Base-by-base conservation (phyloP, 2,329 filamentous ascomycete species). In the Atkinsonella hypoxylon region DNA sequence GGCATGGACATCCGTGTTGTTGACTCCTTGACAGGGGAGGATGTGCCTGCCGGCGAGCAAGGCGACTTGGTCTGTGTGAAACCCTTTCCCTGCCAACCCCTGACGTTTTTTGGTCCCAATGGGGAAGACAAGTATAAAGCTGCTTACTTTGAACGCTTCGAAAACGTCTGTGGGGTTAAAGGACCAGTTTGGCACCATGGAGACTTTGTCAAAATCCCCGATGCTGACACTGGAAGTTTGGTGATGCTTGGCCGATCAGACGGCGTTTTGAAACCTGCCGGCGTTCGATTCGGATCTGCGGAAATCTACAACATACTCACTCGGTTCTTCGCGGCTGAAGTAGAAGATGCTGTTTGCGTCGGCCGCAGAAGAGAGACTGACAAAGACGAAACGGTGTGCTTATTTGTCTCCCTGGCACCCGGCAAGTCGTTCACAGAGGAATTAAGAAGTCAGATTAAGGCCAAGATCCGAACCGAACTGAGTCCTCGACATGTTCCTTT, bases 251-350 rank as follows among this genome's bases (percentile, higher is more conserved):
- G 93, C 2, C 79, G 91, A 26, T 93, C 86, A 48, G 91, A 98
- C 60, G 93, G 93, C 4, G 87, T 97, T 6, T 71, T 98, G 13
- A 98, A 98, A 64, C 93, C 93, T 0, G 81, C 85, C 0, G 93
- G 93, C 2, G 89, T 98, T 17, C 76, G 91, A 0, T 97, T 98
- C 62, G 91, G 91, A 4, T 89, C 83, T 32, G 89, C 91, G 0
- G 93, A 98, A 71, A 95, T 98, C 18, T 97, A 97, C 68, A 96
- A 95, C 63, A 76, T 96, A n/a, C 71, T 97, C 30, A 79, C 93
- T 1, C 82, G 87, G 57, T 85, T 89, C 67, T 96, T 96, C 59
- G 78, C 82, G 0, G 70, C 76, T 11, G 79, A 91, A 51, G 74
- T 97, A 17, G 84, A 89, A 53, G 91, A 98, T 60, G 87, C 88